Percentiles rank a stretch among this genome's conserved stretches.
These are phyloP conservation scores for Effrenium voratum DNA, from an alignment of 73 alveolate genomes.

Conservation along the genomic window DNA sequence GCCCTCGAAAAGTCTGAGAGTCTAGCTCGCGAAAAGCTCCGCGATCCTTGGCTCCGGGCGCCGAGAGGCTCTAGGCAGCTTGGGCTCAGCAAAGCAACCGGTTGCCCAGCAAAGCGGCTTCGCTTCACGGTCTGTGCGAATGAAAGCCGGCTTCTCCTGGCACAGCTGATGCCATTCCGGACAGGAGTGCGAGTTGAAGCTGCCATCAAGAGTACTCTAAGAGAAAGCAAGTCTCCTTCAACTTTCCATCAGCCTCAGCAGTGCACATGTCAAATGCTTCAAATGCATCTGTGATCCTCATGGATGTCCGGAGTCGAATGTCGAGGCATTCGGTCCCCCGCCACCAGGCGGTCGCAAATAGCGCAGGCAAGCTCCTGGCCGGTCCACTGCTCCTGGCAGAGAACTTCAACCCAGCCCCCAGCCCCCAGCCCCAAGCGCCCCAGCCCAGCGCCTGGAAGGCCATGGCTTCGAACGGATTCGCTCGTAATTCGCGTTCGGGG, in stretches of 20 bases:
- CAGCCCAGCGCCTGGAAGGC: no score
- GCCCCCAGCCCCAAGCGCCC: no score
- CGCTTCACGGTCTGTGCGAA: slow-evolving; percentile 89
- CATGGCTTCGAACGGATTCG: no score
- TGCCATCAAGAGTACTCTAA: not conserved
- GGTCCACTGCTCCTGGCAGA: slow-evolving; percentile 8
- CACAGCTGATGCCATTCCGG: not conserved
- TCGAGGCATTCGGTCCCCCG: not conserved
- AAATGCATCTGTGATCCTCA: not conserved
- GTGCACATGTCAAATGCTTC: not conserved
- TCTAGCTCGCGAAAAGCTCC: slow-evolving; percentile 48
- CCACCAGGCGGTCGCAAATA: slow-evolving; percentile 58
- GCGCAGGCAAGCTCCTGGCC: slow-evolving; percentile 38
- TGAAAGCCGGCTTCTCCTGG: slow-evolving; percentile 87
- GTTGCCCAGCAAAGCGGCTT: not conserved
- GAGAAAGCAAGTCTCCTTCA: not conserved
- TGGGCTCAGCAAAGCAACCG: not conserved
- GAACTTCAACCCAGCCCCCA: no score
- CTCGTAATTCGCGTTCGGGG: no score
- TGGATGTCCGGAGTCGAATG: not conserved
- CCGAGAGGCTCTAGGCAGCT: not conserved
- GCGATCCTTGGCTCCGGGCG: slow-evolving; percentile 46
- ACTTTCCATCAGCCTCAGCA: slow-evolving; percentile 43
- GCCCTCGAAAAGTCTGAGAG: not conserved
- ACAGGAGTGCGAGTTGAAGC: not conserved